These are phyloP conservation scores for Solanum virginianum DNA, from an alignment of 257 asterid genomes.

Conservation along the genomic window DNA sequence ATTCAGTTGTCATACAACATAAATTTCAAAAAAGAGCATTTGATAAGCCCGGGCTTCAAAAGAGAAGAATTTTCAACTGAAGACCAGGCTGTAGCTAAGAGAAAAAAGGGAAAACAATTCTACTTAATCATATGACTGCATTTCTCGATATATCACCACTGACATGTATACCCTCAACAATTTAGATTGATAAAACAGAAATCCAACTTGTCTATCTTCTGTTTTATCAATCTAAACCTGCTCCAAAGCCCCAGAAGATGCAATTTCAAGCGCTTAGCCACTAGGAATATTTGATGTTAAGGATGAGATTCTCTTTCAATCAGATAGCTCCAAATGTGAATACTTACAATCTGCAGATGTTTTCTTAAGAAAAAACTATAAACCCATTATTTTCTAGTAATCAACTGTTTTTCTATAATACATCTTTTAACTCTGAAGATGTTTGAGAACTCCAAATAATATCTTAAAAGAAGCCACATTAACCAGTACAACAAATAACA, in stretches of 20 bases:
- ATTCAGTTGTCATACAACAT: slow-evolving; percentile 40
- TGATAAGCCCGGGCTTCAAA: slow-evolving; percentile 12
- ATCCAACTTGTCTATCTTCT: neutral
- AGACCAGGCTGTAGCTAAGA: neutral
- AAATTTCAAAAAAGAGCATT: neutral
- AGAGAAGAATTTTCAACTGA: slow-evolving; percentile 5
- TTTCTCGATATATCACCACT: neutral
- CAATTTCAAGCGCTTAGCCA: neutral
- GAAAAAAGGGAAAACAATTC: neutral
- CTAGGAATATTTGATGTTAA: neutral
- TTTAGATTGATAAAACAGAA: neutral
- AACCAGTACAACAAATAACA: neutral
- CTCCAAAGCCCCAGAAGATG: neutral
- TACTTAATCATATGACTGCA: neutral
- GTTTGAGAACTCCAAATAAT: neutral
- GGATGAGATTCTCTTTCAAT: neutral
- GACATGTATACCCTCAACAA: neutral
- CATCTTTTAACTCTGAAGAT: neutral
- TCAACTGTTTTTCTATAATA: neutral
- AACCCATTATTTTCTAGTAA: neutral
- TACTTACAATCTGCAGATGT: neutral
- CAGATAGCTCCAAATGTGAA: neutral
- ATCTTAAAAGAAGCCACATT: neutral
- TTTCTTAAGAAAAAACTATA: neutral
- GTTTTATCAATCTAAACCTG: neutral